Base-by-base conservation (phyloP, 257 asterid genomes). In the Salvia rosmarinus region DNA sequence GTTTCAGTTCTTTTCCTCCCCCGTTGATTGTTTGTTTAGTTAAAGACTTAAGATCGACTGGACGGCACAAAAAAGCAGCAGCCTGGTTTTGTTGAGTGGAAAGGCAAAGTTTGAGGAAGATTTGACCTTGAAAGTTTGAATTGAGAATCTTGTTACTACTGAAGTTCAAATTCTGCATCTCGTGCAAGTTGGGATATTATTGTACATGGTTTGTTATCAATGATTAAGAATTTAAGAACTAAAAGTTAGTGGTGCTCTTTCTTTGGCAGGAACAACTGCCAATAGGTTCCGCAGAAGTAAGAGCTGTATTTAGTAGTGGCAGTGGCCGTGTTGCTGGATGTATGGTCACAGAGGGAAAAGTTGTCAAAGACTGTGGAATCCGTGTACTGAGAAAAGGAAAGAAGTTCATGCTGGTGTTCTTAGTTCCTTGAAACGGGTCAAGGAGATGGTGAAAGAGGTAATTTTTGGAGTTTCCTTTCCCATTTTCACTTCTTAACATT, bases 301-400 rank as follows among this genome's bases (percentile, higher is more conserved):
- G 99, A 78, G 96, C 95, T 7, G 96, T 92, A 57, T 95, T 95
- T 81, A 91, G 87, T 76, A 91, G 97, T 62, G 99, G 99, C 78
- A 95, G 99, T 72, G 92, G 96, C 4, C 90, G 90, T 47, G 99
- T 88, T 74, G 99, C 99, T 78, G 99, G 99, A 57, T 91, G 99
- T 83, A 89, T 91, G 92, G 92, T 95, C 39, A 88, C 86, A 0
- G 97, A 95, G 74, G 99, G 99, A 44, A 91, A 91, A 83, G 63
- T 95, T 37, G 95, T 80, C 70, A 86, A 88, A 81, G 97, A 80
- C 58, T 91, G 88, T 79, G 98, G 99, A 62, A 75, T 95, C 67
- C 93, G 94, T 69, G 97, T 91, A 43, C 56, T 75, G 56, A 87
- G 99, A 70, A 90, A 83, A 72, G 86, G 96, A 89, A 86, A 84